Evolutionary conservation across 2,329 filamentous ascomycete genomes (phyloP).

Genomic region (Phialophora macrospora): DNA sequence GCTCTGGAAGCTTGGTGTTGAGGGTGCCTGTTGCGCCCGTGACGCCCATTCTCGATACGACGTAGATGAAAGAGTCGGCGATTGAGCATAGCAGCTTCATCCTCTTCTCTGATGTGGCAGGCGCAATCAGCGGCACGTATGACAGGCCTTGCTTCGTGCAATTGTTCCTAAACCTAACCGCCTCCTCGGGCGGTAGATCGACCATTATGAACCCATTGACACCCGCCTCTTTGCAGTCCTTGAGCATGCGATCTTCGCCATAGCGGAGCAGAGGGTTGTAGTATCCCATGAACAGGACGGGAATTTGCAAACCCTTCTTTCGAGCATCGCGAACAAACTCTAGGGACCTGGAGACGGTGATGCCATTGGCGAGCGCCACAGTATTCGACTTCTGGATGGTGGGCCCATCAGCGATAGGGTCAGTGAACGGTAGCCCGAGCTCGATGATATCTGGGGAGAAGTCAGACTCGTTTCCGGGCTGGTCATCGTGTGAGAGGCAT

Average conservation of each 20-base stretch:
- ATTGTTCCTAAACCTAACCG: slow-evolving; percentile 83
- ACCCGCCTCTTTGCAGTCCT: slow-evolving; percentile 80
- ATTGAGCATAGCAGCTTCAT: slow-evolving; percentile 97
- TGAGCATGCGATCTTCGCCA: slow-evolving; percentile 85
- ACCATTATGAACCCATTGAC: slow-evolving; percentile 98
- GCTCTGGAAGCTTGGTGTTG: slow-evolving; percentile 78
- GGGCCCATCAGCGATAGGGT: slow-evolving; percentile 96
- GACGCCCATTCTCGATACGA: slow-evolving; percentile 95
- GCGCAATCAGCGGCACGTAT: slow-evolving; percentile 95
- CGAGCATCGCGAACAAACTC: slow-evolving; percentile 83
- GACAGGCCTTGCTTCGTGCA: slow-evolving; percentile 82
- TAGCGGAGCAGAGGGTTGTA: slow-evolving; percentile 96
- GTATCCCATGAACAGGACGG: slow-evolving; percentile 96
- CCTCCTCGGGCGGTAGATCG: slow-evolving; percentile 93
- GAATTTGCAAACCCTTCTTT: slow-evolving; percentile 74
- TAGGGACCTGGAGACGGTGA: slow-evolving; percentile 78
- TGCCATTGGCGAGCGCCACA: slow-evolving; percentile 83
- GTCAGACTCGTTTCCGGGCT: slow-evolving; percentile 2
- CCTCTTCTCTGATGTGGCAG: slow-evolving; percentile 85
- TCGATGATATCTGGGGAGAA: slow-evolving; percentile 79
- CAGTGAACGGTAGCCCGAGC: slow-evolving; percentile 93
- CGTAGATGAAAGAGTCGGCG: slow-evolving; percentile 98
- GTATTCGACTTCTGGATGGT: slow-evolving; percentile 97
- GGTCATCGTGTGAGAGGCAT: background rate
- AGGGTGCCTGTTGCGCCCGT: slow-evolving; percentile 86